Base-by-base conservation (phyloP, 371 early-diverging fungal species). In the Zychaea mexicana region DNA sequence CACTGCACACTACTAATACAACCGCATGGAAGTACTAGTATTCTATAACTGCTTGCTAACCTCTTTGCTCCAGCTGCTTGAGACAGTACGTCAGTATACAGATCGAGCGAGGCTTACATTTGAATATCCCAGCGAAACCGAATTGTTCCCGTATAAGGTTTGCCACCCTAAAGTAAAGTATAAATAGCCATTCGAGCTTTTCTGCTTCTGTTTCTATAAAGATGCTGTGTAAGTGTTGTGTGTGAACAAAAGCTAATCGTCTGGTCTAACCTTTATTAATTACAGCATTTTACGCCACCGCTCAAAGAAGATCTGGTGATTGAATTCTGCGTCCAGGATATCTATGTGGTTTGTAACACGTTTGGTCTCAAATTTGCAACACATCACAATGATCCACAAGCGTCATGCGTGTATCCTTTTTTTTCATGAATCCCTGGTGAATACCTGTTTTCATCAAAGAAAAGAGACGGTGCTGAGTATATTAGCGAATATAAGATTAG, bases 141-240 rank as follows among this genome's bases (percentile, higher is more conserved):
- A 71, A 19, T 64, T 76, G 15, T 81, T 81, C 47, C 81, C 81
- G 2, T 77, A 76, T 49, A 78, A 78, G 67, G 78, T 81, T n/a
- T 81, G 81, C 33, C 81, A 81, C 52, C 76, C 81, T 24, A 81
- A 77, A 64, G 79, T 79, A 73, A 66, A n/a, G 2, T 30, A 31
- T 54, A 30, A n/a, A n/a, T n/a, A n/a, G n/a, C n/a, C n/a, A n/a
- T n/a, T n/a, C n/a, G n/a, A n/a, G n/a, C 8, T 10, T n/a, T 0
- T 36, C 4, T 49, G 2, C 49, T 8, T 49, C 6, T 4, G 8
- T 49, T 24, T 22, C 9, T 24, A 4, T n/a, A n/a, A n/a, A n/a
- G n/a, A n/a, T n/a, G n/a, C n/a, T n/a, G n/a, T n/a, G n/a, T n/a
- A n/a, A n/a, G n/a, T n/a, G n/a, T n/a, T n/a, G n/a, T n/a, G n/a